Evolutionary conservation across 352 stramenopile species (phyloP).

Genomic region (Paralagenidium karlingii): DNA sequence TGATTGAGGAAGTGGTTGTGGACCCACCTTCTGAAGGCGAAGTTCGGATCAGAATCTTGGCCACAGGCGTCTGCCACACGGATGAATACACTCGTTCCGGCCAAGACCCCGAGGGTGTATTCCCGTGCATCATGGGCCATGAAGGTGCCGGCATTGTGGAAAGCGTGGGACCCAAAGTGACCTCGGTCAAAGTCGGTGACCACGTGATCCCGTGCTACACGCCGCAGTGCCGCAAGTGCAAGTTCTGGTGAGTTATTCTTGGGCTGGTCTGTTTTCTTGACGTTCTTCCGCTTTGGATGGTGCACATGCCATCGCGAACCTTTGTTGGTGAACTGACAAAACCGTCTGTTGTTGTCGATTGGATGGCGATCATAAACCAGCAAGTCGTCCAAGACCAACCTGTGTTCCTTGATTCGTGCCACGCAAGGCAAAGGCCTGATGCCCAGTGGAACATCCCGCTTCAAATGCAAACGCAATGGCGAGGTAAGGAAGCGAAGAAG

Average conservation of each 20-base stretch:
- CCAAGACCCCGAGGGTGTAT: constrained; percentile 64
- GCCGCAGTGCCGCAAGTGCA: constrained; percentile 82
- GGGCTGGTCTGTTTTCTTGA: background rate
- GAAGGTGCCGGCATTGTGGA: constrained; percentile 76
- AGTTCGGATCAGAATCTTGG: constrained; percentile 76
- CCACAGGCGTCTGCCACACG: constrained; percentile 78
- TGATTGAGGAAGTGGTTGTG: constrained; percentile 74
- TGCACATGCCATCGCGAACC: too few relatives aligned
- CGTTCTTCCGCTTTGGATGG: too few relatives aligned
- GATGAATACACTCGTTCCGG: constrained; percentile 81
- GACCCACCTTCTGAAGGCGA: constrained; percentile 45
- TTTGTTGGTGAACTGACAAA: too few relatives aligned
- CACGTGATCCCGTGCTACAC: constrained; percentile 96
- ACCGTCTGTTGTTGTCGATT: background rate
- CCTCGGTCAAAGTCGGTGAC: constrained; percentile 68
- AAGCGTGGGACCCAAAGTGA: constrained; percentile 68
- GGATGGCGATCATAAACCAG: constrained; percentile 5
- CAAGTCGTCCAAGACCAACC: constrained; percentile 79
- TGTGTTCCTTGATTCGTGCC: constrained; percentile 73
- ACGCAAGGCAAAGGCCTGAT: constrained; percentile 71
- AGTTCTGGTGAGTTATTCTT: constrained; percentile 50
- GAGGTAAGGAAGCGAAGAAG: constrained; percentile 24
- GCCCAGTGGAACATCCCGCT: constrained; percentile 70
- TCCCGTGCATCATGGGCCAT: constrained; percentile 82
- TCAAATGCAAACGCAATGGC: constrained; percentile 80